Evolutionary conservation across 1,139 yeast species (phyloP).

Genomic region (Saccharomyces uvarum): DNA sequence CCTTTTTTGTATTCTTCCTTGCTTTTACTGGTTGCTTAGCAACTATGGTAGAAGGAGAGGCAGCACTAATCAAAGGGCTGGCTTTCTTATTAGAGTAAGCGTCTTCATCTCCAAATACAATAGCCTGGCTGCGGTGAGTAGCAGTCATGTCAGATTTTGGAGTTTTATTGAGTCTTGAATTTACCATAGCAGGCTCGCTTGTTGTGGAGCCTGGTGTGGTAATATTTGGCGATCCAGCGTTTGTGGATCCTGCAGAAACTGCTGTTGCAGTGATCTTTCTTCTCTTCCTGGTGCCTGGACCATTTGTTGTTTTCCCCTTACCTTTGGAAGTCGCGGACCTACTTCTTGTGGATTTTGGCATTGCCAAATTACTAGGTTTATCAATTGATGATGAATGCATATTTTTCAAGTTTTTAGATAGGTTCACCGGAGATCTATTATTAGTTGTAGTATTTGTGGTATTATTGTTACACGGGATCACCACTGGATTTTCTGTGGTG

Average conservation of each 20-base stretch:
- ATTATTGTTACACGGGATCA: slow-evolving; percentile 1
- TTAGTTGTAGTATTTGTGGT: not conserved
- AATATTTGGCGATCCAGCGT: not conserved
- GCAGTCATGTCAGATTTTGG: not conserved
- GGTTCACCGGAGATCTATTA: not conserved
- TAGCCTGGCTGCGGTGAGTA: not conserved
- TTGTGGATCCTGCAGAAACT: not conserved
- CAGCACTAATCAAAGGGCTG: not conserved
- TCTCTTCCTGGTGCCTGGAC: not conserved
- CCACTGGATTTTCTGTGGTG: slow-evolving; percentile 1
- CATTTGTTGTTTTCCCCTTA: not conserved
- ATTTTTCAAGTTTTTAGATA: not conserved
- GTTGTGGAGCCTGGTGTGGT: not conserved
- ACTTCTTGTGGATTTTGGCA: not conserved
- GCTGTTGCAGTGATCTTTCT: not conserved
- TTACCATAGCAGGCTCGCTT: slow-evolving; percentile 1
- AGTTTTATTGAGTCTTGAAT: not conserved
- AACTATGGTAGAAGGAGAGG: not conserved
- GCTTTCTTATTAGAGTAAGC: not conserved
- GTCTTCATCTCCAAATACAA: not conserved
- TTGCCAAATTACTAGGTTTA: not conserved
- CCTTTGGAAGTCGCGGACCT: not conserved
- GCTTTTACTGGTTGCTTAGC: not conserved
- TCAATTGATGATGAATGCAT: not conserved
- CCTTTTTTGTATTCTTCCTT: not conserved